Evolutionary conservation across 345 rosid genomes (phyloP).

Genomic region (Lumnitzera littorea): DNA sequence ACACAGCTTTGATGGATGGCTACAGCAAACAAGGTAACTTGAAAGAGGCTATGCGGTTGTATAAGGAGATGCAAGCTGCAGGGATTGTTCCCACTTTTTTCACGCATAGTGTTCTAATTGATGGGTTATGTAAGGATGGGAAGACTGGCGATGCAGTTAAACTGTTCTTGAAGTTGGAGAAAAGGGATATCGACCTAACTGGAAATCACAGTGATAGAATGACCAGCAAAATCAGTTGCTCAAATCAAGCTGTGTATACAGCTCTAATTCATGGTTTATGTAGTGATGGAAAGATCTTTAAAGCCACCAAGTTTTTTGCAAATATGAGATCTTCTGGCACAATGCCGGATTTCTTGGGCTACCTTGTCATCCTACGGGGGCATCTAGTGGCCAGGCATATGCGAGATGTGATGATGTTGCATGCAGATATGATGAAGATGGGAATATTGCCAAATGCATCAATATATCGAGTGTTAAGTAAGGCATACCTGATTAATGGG

Average conservation of each 20-base stretch:
- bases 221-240: conserved; percentile 17
- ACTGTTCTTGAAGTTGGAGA: conserved; percentile 31
- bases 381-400: conserved; percentile 39
- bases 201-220: neutral
- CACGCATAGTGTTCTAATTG: conserved; percentile 49
- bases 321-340: conserved; percentile 45
- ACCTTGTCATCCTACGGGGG: conserved; percentile 30
- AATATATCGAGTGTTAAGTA: conserved; percentile 23
- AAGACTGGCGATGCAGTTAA: conserved; percentile 30
- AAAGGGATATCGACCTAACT: neutral
- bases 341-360: conserved; percentile 31
- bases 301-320: conserved; percentile 44
- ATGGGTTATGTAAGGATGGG: conserved; percentile 63
- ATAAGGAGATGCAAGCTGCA: conserved; percentile 44
- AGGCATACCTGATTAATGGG: conserved; percentile 38
- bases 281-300: conserved; percentile 39
- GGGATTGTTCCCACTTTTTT: conserved; percentile 44
- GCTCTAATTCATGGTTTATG: conserved; percentile 54
- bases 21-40: conserved; percentile 48
- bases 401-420: conserved; percentile 49
- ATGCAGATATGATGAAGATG: conserved; percentile 58
- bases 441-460: conserved; percentile 40
- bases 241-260: conserved; percentile 29
- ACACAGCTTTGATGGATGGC: conserved; percentile 58
- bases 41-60: conserved; percentile 43